Base-by-base conservation (phyloP, 2,329 filamentous ascomycete species). In the Alternaria sp. region DNA sequence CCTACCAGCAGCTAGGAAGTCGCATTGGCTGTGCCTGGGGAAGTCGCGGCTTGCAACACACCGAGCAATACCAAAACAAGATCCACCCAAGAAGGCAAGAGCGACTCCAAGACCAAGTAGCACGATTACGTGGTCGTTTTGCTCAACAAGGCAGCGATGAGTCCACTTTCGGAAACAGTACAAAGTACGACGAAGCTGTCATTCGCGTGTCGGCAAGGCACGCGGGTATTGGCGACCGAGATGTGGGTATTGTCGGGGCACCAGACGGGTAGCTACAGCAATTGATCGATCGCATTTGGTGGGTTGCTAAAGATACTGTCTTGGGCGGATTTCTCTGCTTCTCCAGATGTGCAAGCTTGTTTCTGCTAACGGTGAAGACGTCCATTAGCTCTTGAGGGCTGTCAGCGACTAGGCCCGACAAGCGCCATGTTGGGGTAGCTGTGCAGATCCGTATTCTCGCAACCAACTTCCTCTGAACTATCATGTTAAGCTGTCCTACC, bases 171-270 rank as follows among this genome's bases (percentile, higher is more conserved):
- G 11, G 6, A 12, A 21, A n/a, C 15, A 37, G 18, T 10, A 20
- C 47, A 28, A 53, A 33, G n/a, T 44, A 57, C 26, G 26, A 30
- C 21, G 20, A 33, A 60, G 33, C 60, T 63, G 65, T 64, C 63
- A 63, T 51, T 63, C 58, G 61, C 65, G 61, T 68, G 62, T 41
- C 26, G n/a, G 26, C 18, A 47, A 28, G 28, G 15, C n/a, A 20
- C 18, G 25, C 20, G 47, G 11, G 43, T 37, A 25, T 46, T 21
- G 54, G 12, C 9, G 8, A 14, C 20, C 26, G 12, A 18, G 12
- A 23, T 14, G 11, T 18, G 15, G 18, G 12, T 14, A 18, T 28
- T 15, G 4, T 9, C 14, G 10, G 33, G 25, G 41, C 18, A 49
- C 44, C 44, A 30, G 15, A 37, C 14, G 20, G 26, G 28, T 49